Evolutionary conservation across 306 rosid species (phyloP), one percentile per base, ranked within the genome.

Genomic region (Trichosanthes truncata): DNA sequence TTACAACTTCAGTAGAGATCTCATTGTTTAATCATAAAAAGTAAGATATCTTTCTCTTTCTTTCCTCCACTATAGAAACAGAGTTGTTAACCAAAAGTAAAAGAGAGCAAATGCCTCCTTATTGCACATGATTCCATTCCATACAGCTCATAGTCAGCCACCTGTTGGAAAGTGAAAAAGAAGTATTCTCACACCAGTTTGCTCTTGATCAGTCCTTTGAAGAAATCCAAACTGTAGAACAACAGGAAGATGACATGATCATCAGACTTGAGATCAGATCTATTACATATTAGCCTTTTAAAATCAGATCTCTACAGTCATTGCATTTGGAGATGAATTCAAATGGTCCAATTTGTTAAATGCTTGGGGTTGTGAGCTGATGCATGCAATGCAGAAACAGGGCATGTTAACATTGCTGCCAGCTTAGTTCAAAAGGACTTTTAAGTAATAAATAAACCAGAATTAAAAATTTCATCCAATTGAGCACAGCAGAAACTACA

Each of bases 141-240:
- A 62, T 62, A 40, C 52, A 68, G 51, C 49, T 38, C 74, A 68
- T 21, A 68, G 26, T 41, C 51, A 68, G 74, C 74, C 74, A 68
- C 29, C 48, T 18, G 31, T 38, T 67, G 46, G 33, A 69, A 41
- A 69, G 49, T 43, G 76, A 45, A n/a, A 33, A 20, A 9, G 49
- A 31, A 20, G 29, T 23, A n/a, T 80, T 73, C 83, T 90, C 85
- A 90, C 35, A 82, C 82, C 71, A 91, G 92, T 81, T 91, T 91
- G 76, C 90, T 87, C 80, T 88, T 91, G 75, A 93, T 81, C 79
- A 93, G 84, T 78, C 98, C 95, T 75, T 84, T 89, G 90, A 93
- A 86, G 85, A 93, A 93, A 85, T 93, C 97, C 77, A 93, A 90
- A 81, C 93, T 90, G 91, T 56, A 66, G 78, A 72, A 74, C 87